Conservation (phyloP, 2,329 filamentous ascomycete species). For the Xylaria sp. region DNA sequence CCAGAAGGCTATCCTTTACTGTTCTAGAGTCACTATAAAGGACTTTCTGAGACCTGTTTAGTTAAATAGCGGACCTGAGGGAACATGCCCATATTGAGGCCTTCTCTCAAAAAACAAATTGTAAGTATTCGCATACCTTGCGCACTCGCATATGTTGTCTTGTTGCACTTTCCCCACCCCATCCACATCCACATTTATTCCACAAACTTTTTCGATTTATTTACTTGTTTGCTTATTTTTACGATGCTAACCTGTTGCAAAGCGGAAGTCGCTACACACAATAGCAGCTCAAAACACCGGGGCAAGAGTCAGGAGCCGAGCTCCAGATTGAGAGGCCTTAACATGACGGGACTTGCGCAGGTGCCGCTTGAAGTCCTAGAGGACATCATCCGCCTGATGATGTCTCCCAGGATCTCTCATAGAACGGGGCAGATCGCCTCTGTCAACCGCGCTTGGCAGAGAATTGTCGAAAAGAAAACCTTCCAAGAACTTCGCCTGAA, state of each 20-base stretch:
- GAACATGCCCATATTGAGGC: too few relatives aligned
- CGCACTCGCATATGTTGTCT: constrained; percentile 4
- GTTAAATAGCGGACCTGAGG: too few relatives aligned
- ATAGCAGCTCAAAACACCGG: not conserved
- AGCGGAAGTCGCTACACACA: not conserved
- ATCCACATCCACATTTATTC: not conserved
- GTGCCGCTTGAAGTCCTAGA: constrained; percentile 20
- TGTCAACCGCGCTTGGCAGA: constrained; percentile 14
- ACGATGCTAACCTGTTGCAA: not conserved
- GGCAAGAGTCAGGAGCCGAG: too few relatives aligned
- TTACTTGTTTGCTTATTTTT: not conserved
- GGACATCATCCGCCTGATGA: constrained; percentile 9
- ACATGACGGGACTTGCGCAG: constrained; percentile 3
- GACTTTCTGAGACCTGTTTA: not conserved
- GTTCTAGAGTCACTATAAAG: too few relatives aligned
- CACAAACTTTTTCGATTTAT: not conserved
- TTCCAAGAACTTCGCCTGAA: constrained; percentile 8
- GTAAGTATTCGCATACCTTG: constrained; percentile 6
- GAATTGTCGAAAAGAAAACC: constrained; percentile 8
- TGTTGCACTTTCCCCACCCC: not conserved
- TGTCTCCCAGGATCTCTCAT: not conserved
- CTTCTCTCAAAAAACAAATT: not conserved
- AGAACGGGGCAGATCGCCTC: not conserved
- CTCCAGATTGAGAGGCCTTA: not conserved
- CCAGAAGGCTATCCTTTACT: too few relatives aligned